Evolutionary conservation across 225 moss, liverwort and hornwort species (phyloP), one percentile per base, ranked within the genome.

Genomic region (Bryum argenteum): DNA sequence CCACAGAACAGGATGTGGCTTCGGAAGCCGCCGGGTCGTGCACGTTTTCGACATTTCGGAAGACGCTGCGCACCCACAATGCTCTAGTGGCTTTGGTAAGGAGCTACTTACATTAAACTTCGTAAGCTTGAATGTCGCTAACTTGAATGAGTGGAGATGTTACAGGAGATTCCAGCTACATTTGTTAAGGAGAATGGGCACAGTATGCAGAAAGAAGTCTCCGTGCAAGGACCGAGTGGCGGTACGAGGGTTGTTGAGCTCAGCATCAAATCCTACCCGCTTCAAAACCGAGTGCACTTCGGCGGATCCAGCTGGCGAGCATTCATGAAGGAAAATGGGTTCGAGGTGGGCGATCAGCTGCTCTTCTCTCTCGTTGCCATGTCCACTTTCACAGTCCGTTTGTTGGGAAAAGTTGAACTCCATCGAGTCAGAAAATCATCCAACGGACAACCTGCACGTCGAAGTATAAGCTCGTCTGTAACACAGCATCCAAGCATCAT

Each of bases 101-200:
- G 45, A 61, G 24, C 12, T 21, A 9, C 58, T 21, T 6, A 6
- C 66, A 44, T 70, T 69, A 44, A 37, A 60, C 33, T 78, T 67
- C 8, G 7, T 45, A 24, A 10, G 18, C 23, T 60, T 20, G 23
- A 26, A 24, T 24, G 28, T 41, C 53, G 58, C 65, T 61, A 66
- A 72, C 66, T 61, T 58, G 71, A 41, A 11, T 42, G 9, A 39
- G 11, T 66, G 58, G 51, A 48, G 14, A 60, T 60, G 54, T 55
- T 73, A 62, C 55, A 78, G 78, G 73, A 78, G 78, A 14, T 78
- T 61, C 78, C 73, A 45, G 78, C 78, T 5, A 1, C 67, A 24
- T 78, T 73, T 68, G 73, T 78, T 3, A 78, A 45, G 61, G 61
- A 78, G 45, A 10, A 77, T 24, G 81, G 77, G 57, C 8, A 64